phyloP scores from a whole-genome alignment of 2,329 filamentous ascomycete genomes.

The Aspergillus ustus region DNA sequence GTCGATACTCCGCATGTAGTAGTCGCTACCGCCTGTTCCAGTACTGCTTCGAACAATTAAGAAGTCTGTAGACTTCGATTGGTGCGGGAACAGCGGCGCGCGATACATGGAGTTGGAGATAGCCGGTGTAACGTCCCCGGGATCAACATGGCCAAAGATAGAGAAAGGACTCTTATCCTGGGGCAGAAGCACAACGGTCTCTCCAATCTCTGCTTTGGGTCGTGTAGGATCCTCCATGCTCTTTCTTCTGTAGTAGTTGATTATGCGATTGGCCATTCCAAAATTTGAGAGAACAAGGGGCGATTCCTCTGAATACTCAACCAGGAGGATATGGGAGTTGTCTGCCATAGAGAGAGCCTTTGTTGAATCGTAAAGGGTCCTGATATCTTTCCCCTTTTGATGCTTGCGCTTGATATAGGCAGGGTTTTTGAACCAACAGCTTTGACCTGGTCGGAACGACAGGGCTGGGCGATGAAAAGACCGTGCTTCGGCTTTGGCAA shows the following conservation, averaged over 20 bases:
- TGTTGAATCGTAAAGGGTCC: slow-evolving; percentile 77
- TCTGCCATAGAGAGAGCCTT: slow-evolving; percentile 86
- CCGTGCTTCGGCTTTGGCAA: slow-evolving; percentile 72
- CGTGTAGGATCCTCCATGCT: slow-evolving; percentile 75
- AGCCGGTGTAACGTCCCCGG: slow-evolving; percentile 86
- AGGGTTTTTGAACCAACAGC: slow-evolving; percentile 75
- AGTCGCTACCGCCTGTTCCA: slow-evolving; percentile 74
- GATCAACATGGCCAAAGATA: slow-evolving; percentile 89
- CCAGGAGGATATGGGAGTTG: slow-evolving; percentile 83
- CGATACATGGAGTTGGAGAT: slow-evolving; percentile 95
- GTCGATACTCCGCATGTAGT: slow-evolving; percentile 87
- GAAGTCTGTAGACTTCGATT: slow-evolving; percentile 79
- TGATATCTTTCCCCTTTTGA: slow-evolving; percentile 76
- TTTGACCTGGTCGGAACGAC: slow-evolving; percentile 70
- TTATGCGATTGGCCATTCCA: slow-evolving; percentile 92
- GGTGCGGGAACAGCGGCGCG: slow-evolving; percentile 89
- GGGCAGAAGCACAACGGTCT: slow-evolving; percentile 83
- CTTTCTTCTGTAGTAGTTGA: slow-evolving; percentile 94
- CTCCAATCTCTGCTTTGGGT: slow-evolving; percentile 82
- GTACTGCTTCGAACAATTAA: slow-evolving; percentile 82
- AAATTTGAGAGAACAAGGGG: slow-evolving; percentile 93
- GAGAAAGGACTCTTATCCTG: slow-evolving; percentile 97
- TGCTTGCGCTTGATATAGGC: slow-evolving; percentile 78
- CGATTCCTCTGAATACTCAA: slow-evolving; percentile 95
- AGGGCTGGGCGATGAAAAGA: slow-evolving; percentile 84